These are phyloP conservation scores for Adansonia grandidieri DNA, from an alignment of 441 rosid genomes.

Conservation along the genomic window DNA sequence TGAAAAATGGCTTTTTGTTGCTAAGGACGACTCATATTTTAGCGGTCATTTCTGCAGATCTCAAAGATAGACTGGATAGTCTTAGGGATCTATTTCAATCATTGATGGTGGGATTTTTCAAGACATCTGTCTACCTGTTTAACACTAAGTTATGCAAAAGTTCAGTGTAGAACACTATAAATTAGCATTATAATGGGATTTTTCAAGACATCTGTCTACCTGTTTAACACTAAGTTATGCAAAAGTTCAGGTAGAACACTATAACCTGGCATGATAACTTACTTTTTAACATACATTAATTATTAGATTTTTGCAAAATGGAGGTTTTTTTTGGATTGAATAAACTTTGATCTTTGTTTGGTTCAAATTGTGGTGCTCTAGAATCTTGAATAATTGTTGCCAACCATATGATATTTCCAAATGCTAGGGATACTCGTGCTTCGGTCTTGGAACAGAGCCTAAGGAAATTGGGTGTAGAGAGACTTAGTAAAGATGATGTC, in stretches of 20 bases:
- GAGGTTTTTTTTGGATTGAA: neutral
- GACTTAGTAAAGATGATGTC: constrained; percentile 91
- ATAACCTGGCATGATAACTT: constrained; percentile 10
- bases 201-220: neutral
- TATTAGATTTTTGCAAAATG: neutral
- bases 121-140: neutral
- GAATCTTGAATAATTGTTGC: constrained; percentile 5
- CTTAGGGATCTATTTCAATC: neutral
- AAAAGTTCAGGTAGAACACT: constrained; percentile 13
- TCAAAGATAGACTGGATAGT: neutral
- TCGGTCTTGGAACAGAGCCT: constrained; percentile 90
- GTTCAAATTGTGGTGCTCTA: neutral
- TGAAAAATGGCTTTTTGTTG: neutral
- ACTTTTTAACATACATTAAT: neutral
- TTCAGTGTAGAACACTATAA: constrained; percentile 8
- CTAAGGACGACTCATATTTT: neutral
- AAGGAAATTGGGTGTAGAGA: constrained; percentile 85
- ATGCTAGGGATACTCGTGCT: constrained; percentile 82
- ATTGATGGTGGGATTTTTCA: constrained; percentile 4
- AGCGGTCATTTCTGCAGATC: neutral
- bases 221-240: constrained; percentile 19
- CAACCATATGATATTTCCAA: constrained; percentile 20
- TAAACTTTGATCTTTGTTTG: neutral
- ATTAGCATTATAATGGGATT: constrained; percentile 20
- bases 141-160: constrained; percentile 16